These are phyloP conservation scores for Protostelium mycophagum DNA, from an alignment of 78 protist genomes.

Conservation along the genomic window DNA sequence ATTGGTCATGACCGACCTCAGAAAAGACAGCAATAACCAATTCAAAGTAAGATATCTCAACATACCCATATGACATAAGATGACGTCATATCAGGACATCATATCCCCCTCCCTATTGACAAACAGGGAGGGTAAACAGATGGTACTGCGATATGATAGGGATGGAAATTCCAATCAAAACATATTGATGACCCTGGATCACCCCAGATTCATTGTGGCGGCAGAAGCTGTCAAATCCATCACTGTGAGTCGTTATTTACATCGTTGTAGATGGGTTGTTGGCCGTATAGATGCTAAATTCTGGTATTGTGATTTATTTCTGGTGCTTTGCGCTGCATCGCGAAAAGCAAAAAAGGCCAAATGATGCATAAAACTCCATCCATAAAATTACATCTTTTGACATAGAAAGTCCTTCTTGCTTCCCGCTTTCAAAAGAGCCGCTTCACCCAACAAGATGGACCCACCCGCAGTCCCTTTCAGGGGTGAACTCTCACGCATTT, in stretches of 20 bases:
- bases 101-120: not conserved
- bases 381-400: not conserved
- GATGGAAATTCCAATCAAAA: not conserved
- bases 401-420: not conserved
- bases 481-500: too few relatives aligned
- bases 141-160: not conserved
- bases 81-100: not conserved
- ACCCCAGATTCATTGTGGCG: not conserved
- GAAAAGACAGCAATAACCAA: not conserved
- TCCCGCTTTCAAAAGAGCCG: not conserved
- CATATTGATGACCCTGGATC: not conserved
- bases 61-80: not conserved
- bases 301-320: too few relatives aligned
- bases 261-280: too few relatives aligned
- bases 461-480: too few relatives aligned
- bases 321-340: too few relatives aligned
- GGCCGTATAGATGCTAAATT: too few relatives aligned
- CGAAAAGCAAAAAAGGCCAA: too few relatives aligned
- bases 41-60: not conserved
- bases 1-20: not conserved
- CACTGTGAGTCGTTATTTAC: not conserved
- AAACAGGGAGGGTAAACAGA: not conserved
- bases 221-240: not conserved
- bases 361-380: too few relatives aligned
- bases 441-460: too few relatives aligned